Base-by-base conservation (phyloP, 176 grass and related monocot genomes). In the barley (Hordeum vulgare) region DNA sequence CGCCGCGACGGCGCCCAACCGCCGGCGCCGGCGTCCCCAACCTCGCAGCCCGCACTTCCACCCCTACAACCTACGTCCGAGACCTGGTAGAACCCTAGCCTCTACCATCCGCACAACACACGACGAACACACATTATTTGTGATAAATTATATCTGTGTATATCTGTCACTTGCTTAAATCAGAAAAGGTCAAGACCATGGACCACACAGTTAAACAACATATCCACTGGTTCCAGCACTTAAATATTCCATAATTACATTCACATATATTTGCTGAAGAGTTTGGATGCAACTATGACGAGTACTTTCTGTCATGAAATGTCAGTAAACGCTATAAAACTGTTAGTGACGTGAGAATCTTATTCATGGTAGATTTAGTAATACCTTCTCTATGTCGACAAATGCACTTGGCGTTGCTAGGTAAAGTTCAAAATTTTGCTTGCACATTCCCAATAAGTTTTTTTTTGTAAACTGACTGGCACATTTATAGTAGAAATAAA, bases 261-360 rank as follows among this genome's bases (percentile, higher is more conserved):
- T 80, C 44, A 69, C 21, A 80, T 17, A 81, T 37, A 81, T 51
- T 64, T 44, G 36, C 8, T 69, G 18, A 56, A 49, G 79, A 70
- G 13, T 70, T 39, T 81, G 64, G 47, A 45, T 60, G 57, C 21
- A 59, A 59, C 23, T 24, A 59, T 25, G 57, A 23, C 28, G 15
- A 69, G 13, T 25, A 69, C 67, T 68, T 51, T 68, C 21, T 69
- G 8, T 80, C 9, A 21, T 17, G 26, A 29, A 39, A 56, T 81
- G 64, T 54, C 49, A 64, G 61, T 66, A 25, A 34, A 7, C 60
- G 61, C 61, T 51, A 66, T 4, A 37, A 27, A 5, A 39, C 10
- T 39, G n/a, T 27, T 40, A 40, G 21, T 57, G 79, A 1, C 8
- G 18, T 56, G 21, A 68, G 66, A 68, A 17, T 26, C 3, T 15